These are phyloP conservation scores for Crithidia brevicula DNA, from an alignment of 208 protist species.

Conservation along the genomic window DNA sequence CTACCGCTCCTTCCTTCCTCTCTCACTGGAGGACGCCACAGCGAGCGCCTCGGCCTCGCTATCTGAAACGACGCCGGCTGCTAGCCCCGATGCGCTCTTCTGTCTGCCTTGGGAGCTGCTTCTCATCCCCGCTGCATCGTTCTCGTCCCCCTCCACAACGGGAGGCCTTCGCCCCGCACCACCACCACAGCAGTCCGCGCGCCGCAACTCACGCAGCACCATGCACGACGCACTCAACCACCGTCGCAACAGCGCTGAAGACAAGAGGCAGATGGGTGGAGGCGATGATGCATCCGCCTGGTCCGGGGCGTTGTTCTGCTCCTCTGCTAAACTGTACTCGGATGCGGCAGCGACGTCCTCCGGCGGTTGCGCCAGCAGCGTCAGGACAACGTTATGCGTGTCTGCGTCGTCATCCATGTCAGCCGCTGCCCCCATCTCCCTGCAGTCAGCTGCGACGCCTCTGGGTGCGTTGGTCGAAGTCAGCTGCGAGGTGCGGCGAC, in stretches of 20 bases:
- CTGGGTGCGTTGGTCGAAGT: conserved; percentile 22
- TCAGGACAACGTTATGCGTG: conserved; percentile 17
- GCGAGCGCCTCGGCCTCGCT: not conserved
- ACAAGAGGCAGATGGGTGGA: not conserved
- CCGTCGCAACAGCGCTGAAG: not conserved
- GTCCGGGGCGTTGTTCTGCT: conserved; percentile 6
- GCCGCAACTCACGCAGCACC: conserved; percentile 13
- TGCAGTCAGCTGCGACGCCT: conserved; percentile 5
- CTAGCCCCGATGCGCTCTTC: not conserved
- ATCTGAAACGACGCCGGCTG: not conserved
- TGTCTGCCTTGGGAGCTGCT: conserved; percentile 26
- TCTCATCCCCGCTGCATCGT: conserved; percentile 2
- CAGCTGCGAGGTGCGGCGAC: conserved; percentile 16
- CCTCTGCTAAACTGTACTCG: conserved; percentile 21
- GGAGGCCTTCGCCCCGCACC: not conserved
- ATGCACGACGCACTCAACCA: not conserved
- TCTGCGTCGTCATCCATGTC: not conserved
- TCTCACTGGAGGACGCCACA: not conserved
- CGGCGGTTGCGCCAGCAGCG: not conserved
- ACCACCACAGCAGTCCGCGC: not conserved
- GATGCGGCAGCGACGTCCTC: conserved; percentile 14
- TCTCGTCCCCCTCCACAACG: not conserved
- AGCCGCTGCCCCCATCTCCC: not conserved
- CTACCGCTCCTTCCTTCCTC: conserved; percentile 31
- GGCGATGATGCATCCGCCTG: not conserved